Evolutionary conservation across 306 rosid species (phyloP).

Genomic region (Dalbergia cultrata): DNA sequence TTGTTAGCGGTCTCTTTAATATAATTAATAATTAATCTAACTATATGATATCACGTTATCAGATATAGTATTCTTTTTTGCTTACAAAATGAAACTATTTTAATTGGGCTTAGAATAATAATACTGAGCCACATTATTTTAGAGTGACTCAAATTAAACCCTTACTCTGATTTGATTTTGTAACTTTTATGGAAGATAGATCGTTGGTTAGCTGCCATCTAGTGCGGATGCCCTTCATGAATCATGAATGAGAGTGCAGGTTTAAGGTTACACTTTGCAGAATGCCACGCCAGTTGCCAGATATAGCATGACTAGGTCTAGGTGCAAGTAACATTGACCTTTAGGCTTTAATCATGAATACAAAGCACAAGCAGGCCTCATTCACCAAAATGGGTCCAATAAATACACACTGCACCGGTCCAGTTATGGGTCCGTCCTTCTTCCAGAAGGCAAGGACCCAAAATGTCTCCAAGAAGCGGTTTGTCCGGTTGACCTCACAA

Average conservation of each 20-base stretch:
- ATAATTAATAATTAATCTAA: not conserved
- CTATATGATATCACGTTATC: not conserved
- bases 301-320: not conserved
- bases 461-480: not conserved
- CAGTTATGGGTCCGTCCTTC: not conserved
- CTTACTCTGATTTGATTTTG: too few species aligned
- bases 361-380: not conserved
- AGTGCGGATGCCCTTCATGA: not conserved
- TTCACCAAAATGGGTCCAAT: not conserved
- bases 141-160: too few species aligned
- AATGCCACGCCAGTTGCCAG: not conserved
- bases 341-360: not conserved
- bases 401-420: not conserved
- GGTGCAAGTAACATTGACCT: not conserved
- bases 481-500: not conserved
- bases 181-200: not conserved
- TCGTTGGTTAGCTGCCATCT: not conserved
- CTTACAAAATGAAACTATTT: not conserved
- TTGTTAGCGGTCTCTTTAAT: not conserved
- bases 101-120: not conserved
- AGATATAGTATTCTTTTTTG: too few species aligned
- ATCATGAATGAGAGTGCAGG: not conserved
- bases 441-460: not conserved
- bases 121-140: too few species aligned
- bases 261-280: not conserved